A percentile compares a stretch with the other conserved stretches of the same genome.
These are phyloP conservation scores for Aspergillus caelatus DNA, from an alignment of 2,329 filamentous ascomycete species.

Conservation along the genomic window DNA sequence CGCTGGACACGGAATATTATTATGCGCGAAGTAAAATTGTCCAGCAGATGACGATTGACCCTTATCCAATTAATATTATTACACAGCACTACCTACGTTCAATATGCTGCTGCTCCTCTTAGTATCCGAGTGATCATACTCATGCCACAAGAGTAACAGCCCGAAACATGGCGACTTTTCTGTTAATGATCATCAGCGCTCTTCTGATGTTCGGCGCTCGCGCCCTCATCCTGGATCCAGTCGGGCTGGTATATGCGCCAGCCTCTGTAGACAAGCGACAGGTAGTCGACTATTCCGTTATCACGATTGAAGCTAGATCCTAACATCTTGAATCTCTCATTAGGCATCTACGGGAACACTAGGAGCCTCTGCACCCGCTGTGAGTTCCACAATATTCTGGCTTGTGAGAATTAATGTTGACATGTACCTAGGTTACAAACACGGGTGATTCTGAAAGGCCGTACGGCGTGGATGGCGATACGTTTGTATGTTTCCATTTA, in stretches of 20 bases:
- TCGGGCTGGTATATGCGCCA: slow-evolving; percentile 11
- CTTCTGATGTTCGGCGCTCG: slow-evolving; percentile 2
- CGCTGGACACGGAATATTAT: not conserved
- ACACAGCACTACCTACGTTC: not conserved
- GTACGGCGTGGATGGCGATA: slow-evolving; percentile 27
- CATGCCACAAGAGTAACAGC: not conserved
- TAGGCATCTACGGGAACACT: slow-evolving; percentile 12
- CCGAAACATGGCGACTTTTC: not conserved
- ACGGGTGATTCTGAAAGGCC: slow-evolving; percentile 24
- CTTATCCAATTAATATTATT: not conserved
- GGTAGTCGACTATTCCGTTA: not conserved
- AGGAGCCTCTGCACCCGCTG: slow-evolving; percentile 13
- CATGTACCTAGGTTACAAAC: slow-evolving; percentile 16
- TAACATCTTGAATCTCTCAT: not conserved
- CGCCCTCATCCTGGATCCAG: slow-evolving; percentile 1
- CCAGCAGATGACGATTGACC: not conserved
- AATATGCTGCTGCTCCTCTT: not conserved
- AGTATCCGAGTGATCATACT: not conserved
- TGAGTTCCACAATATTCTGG: slow-evolving; percentile 7
- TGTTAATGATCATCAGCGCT: no score
- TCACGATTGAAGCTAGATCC: not conserved
- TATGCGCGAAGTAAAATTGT: not conserved
- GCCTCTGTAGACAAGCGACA: slow-evolving; percentile 6
- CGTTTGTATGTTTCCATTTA: slow-evolving; percentile 20
- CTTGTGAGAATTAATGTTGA: not conserved